Evolutionary conservation across 352 stramenopile species (phyloP), one percentile per base, ranked within the genome.

Genomic region (Phytophthora capsici): DNA sequence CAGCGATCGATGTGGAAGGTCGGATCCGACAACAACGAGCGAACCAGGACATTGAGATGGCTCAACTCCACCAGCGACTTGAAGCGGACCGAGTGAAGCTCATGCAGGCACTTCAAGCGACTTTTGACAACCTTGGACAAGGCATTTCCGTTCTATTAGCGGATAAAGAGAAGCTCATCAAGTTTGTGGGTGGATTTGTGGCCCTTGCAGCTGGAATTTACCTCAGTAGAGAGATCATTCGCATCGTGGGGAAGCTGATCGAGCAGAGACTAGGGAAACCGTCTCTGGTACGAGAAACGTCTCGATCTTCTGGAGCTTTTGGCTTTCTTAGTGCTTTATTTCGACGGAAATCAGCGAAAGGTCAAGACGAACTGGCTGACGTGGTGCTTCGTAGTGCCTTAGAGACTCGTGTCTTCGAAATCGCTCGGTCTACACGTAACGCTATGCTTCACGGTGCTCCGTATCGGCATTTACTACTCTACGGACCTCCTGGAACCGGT

Each of bases 401-500:
- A 6, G 79, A 89, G 68, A 90, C 81, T 8, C 75, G 84, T 4
- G 75, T 92, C 28, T 68, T 86, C 25, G 81, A 88, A 43, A 86
- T 90, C 25, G 80, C 81, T 5, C 76, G 74, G 28, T 88, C 83
- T 3, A 88, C 80, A 9, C 71, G 79, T 14, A 92, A 90, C 38
- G 75, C 83, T 0, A 75, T 85, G 47, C 52, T 82, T 17, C 80
- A 93, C 41, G 70, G 77, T 17, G 85, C 86, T 4, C 87, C 88
- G 16, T 93, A 95, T 28, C 86, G 87, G 20, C 86, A 95, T 62
- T 62, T 97, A 46, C 71, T 97, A 38, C 70, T 97, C 5, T 92
- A 96, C 46, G 90, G 90, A 12, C 88, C 86, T 4, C 88, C 88
- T 5, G 85, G 85, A 25, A 95, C 88, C 0, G 90, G 90, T 20